phyloP scores from a whole-genome alignment of 2,329 filamentous ascomycete species.

The Tolypocladium ophioglossoides region DNA sequence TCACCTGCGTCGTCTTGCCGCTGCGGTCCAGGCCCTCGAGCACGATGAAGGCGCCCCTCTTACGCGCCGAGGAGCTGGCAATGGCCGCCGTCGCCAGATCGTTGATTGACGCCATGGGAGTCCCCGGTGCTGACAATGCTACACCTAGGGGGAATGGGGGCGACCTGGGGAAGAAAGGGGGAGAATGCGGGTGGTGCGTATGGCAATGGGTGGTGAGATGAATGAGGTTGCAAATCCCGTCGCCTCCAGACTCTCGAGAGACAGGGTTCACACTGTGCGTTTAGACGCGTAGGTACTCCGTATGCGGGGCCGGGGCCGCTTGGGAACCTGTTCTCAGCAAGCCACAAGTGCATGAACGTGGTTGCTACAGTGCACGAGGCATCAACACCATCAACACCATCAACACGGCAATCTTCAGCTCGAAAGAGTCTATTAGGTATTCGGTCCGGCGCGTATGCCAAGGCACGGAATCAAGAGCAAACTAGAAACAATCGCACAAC shows the following conservation, averaged over 20 bases:
- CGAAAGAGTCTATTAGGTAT: not conserved
- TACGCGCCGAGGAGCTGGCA: not conserved
- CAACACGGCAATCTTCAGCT: not conserved
- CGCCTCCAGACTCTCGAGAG: not conserved
- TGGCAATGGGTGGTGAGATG: not conserved
- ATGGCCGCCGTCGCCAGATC: conserved; percentile 34
- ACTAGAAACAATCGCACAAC: not conserved
- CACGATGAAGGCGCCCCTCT: conserved; percentile 63
- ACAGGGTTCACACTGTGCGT: not conserved
- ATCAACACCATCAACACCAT: too few species aligned
- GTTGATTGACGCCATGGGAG: conserved; percentile 35
- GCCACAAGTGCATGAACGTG: not conserved
- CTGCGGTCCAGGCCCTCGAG: conserved; percentile 85
- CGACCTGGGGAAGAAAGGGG: too few species aligned
- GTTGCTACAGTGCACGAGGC: too few species aligned
- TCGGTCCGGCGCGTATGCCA: not conserved
- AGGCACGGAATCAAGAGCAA: not conserved
- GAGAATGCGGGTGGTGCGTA: too few species aligned
- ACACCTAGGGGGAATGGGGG: too few species aligned
- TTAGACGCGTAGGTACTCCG: not conserved
- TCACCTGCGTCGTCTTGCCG: conserved; percentile 86
- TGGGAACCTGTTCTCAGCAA: too few species aligned
- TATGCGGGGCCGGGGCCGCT: too few species aligned
- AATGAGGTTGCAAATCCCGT: not conserved
- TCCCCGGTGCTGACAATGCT: too few species aligned